Evolutionary conservation across 2,329 filamentous ascomycete species (phyloP).

Genomic region (Didymella exigua): DNA sequence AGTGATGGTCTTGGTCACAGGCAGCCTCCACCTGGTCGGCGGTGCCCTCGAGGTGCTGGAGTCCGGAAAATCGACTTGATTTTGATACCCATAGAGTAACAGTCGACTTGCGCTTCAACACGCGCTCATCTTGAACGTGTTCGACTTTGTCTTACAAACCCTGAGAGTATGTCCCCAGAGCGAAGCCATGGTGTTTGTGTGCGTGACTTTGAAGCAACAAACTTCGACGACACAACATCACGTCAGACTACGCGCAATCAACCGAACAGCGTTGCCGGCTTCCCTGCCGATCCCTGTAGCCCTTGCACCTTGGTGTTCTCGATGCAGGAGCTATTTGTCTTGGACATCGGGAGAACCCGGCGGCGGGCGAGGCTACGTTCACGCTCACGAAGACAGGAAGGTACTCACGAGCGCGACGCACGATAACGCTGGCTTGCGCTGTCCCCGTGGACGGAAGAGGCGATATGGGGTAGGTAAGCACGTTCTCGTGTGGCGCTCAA

Average conservation of each 20-base stretch:
- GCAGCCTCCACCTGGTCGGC: conserved; percentile 83
- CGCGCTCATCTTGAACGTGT: neutral
- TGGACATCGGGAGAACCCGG: conserved; percentile 9
- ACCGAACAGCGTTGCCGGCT: neutral
- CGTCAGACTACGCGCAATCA: neutral
- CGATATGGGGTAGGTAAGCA: conserved; percentile 3
- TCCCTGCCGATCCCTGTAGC: conserved; percentile 1
- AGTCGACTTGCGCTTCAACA: conserved; percentile 28
- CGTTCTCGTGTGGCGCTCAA: conserved; percentile 20
- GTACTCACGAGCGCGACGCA: conserved; percentile 8
- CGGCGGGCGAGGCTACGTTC: neutral
- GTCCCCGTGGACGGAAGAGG: conserved; percentile 12
- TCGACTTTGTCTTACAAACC: neutral
- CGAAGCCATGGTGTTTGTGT: conserved; percentile 1
- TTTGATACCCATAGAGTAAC: conserved; percentile 25
- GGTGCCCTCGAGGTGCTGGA: conserved; percentile 77
- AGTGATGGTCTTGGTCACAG: conserved; percentile 74
- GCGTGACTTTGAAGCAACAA: neutral
- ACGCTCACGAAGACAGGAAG: conserved; percentile 3
- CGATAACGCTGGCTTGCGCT: conserved; percentile 2
- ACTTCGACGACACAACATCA: neutral
- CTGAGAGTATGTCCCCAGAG: neutral
- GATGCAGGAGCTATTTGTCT: conserved; percentile 1
- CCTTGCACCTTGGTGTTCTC: neutral
- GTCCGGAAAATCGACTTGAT: conserved; percentile 24